Evolutionary conservation across 352 stramenopile species (phyloP).

Genomic region (Globisporangium parvum): DNA sequence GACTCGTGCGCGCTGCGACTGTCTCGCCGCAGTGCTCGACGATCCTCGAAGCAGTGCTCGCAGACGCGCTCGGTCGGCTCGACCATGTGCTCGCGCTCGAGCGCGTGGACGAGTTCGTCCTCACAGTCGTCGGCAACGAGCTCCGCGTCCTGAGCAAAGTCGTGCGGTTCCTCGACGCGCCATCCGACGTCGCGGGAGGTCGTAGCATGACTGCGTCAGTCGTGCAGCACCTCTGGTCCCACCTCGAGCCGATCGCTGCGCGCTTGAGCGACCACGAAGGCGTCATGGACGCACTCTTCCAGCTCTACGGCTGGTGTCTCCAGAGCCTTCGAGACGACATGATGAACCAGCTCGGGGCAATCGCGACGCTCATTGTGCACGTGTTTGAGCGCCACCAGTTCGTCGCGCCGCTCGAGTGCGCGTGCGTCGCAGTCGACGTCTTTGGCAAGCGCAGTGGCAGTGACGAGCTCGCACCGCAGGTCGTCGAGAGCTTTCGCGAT

Average conservation of each 20-base stretch:
- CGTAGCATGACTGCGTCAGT: slow-evolving; percentile 37
- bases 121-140: slow-evolving; percentile 35
- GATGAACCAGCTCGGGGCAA: slow-evolving; percentile 34
- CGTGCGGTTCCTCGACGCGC: slow-evolving; percentile 61
- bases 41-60: slow-evolving; percentile 45
- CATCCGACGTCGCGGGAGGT: slow-evolving; percentile 39
- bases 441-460: slow-evolving; percentile 35
- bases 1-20: slow-evolving; percentile 44
- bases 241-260: slow-evolving; percentile 38
- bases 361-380: slow-evolving; percentile 48
- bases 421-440: slow-evolving; percentile 55
- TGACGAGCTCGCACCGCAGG: slow-evolving; percentile 10
- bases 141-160: slow-evolving; percentile 63
- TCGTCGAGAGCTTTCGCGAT: slow-evolving; percentile 45
- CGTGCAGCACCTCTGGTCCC: slow-evolving; percentile 50
- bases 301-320: slow-evolving; percentile 68
- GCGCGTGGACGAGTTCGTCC: slow-evolving; percentile 15
- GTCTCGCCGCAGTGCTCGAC: slow-evolving; percentile 38
- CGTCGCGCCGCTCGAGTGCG: slow-evolving; percentile 61
- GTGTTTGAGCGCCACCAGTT: slow-evolving; percentile 53
- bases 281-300: slow-evolving; percentile 52
- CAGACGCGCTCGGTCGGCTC: slow-evolving; percentile 40
- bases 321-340: slow-evolving; percentile 59
- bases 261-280: slow-evolving; percentile 34
- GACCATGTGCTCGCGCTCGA: slow-evolving; percentile 30